These are phyloP conservation scores for Pogostemon cablin DNA, from an alignment of 257 asterid species.

Conservation along the genomic window DNA sequence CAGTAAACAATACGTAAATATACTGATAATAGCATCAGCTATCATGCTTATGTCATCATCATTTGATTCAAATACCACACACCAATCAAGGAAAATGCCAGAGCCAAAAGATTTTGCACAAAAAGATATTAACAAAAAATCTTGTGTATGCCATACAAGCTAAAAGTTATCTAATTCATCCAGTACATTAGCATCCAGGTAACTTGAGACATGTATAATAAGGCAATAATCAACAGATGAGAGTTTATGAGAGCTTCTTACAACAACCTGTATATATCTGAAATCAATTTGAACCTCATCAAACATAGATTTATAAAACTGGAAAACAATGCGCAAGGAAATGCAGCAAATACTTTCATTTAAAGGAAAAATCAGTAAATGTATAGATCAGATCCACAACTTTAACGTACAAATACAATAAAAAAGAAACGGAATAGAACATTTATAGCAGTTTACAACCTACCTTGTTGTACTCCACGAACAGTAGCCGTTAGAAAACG, in stretches of 20 bases:
- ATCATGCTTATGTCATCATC: not conserved
- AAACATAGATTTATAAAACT: not conserved
- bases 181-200: not conserved
- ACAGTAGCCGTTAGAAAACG: constrained; percentile 95
- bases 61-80: not conserved
- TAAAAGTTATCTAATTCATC: constrained; percentile 15
- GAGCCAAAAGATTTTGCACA: not conserved
- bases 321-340: not conserved
- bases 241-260: not conserved
- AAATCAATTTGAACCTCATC: not conserved
- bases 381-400: constrained; percentile 13
- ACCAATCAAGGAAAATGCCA: not conserved
- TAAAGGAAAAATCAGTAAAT: constrained; percentile 1
- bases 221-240: not conserved
- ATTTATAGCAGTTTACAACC: constrained; percentile 10
- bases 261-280: constrained; percentile 1
- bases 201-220: not conserved
- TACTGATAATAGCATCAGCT: not conserved
- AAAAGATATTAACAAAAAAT: not conserved
- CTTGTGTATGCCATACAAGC: not conserved
- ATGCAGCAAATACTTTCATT: not conserved
- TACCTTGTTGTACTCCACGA: constrained; percentile 95
- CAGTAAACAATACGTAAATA: too few species aligned
- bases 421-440: not conserved
- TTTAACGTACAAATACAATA: not conserved